Base-by-base conservation (phyloP, 1,139 yeast genomes). In the Yueomyces sp. region DNA sequence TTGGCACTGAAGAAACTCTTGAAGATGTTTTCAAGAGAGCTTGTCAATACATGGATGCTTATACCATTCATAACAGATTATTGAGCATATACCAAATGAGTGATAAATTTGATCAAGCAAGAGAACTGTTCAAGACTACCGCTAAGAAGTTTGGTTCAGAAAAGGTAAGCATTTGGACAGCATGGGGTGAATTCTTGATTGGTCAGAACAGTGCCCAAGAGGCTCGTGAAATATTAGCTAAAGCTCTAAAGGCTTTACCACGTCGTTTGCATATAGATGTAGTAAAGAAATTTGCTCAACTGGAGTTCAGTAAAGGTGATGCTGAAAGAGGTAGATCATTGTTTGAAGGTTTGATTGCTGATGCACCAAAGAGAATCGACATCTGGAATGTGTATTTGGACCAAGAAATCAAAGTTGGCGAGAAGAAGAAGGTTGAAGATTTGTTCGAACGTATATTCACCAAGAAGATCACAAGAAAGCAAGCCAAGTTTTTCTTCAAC, bases 341-440 rank as follows among this genome's bases (percentile, higher is more conserved):
- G 53, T 86, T 89, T 57, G 97, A 91, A 68, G 97, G 96, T 42
- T 74, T 91, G 49, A 66, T 91, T 45, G 76, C 93, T 33, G 93
- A 87, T 58, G 93, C 85, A 41, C 94, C 96, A 46, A 86, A 86
- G 69, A 77, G 95, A 65, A 76, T 85, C 47, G 98, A 91, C 63
- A 66, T 91, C 51, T 91, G 97, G 97, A 87, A 83, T 59, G 93
- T 89, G 39, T 87, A 87, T 63, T 75, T 89, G 50, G 98, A 91
- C 63, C 95, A 85, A 65, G 97, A 91, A 64, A 79, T 84, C 59
- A 84, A 83, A 63, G 45, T 57, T 26, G 72, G 71, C 44, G 77
- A 77, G 41, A 76, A 76, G 62, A 68, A 69, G 50, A 78, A 78
- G 60, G 81, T 78, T 36, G 91, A 81, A 57, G 81, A 75, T 30